Percentiles rank a stretch among this genome's conserved stretches.
phyloP scores from a whole-genome alignment of 805 yeast genomes.

The Candida alai region DNA sequence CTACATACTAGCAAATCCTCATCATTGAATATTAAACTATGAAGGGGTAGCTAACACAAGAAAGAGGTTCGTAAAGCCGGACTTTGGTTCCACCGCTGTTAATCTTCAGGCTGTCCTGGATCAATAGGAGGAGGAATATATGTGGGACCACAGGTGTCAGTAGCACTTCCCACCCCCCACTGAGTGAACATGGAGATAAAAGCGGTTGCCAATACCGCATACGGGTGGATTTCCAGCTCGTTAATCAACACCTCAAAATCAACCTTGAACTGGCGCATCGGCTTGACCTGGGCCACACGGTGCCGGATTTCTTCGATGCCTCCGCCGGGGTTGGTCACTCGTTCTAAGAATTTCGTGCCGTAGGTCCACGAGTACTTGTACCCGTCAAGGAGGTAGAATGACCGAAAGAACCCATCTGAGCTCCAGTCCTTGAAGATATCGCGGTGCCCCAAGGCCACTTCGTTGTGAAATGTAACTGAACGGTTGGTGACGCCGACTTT shows the following conservation, averaged over 20 bases:
- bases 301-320: conserved; percentile 52
- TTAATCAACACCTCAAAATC: conserved; percentile 59
- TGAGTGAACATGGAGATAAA: conserved; percentile 63
- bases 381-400: conserved; percentile 52
- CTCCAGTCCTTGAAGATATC: conserved; percentile 35
- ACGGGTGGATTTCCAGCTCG: conserved; percentile 43
- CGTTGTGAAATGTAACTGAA: conserved; percentile 47
- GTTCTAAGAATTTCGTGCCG: conserved; percentile 48
- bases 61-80: conserved; percentile 18
- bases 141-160: conserved; percentile 54
- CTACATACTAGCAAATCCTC: too few relatives aligned
- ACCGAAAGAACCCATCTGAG: conserved; percentile 37
- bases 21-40: too few relatives aligned
- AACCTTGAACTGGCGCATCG: conserved; percentile 54
- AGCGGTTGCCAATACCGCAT: conserved; percentile 55
- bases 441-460: conserved; percentile 43
- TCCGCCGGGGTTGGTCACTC: conserved; percentile 51
- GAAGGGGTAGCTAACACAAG: conserved; percentile 26
- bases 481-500: conserved; percentile 45
- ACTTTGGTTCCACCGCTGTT: too few relatives aligned
- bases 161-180: conserved; percentile 56
- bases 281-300: conserved; percentile 51
- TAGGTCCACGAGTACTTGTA: conserved; percentile 54
- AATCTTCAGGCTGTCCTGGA: conserved; percentile 6
- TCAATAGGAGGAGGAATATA: conserved; percentile 18